Base-by-base conservation (phyloP, 163 green algal genomes). In the Coccomyxa subellipsoidea region DNA sequence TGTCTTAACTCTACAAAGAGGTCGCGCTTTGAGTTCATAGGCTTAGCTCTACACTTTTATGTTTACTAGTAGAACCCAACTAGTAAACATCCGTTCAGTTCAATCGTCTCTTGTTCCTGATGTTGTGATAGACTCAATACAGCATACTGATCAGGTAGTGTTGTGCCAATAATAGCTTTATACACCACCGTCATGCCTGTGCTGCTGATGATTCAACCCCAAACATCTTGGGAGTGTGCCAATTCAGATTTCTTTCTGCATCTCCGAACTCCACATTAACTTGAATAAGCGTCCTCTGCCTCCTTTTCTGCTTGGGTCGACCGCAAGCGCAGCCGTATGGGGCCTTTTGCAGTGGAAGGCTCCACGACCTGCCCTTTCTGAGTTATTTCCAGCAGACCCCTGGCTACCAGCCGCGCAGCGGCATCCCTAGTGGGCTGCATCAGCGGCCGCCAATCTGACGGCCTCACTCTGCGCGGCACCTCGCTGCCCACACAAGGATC, bases 291-390 rank as follows among this genome's bases (percentile, higher is more conserved):
- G n/a, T n/a, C n/a, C 21, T 59, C 47, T 21, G 47, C 23, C 23
- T 7, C 47, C 23, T 18, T 18, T 59, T 59, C 47, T 18, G 21
- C 47, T 18, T 59, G 47, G 23, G 4, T 18, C 21, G 23, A 18
- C 32, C 36, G 54, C 15, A 90, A 80, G 7, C 86, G 80, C 23
- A 91, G 80, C 25, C 87, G 54, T n/a, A 91, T 88, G 18, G 84
- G 85, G 3, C 87, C 87, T 29, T 85, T 87, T 38, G 79, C 80
- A 69, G 21, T 38, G 29, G 27, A 6, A 9, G 77, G 54, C n/a
- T 90, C 85, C 37, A 91, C 79, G 12, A 81, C 71, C 7, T 73
- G 40, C 15, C 87, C 85, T 36, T 90, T 90, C 54, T 91, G 87
- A 4, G 73, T 82, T 38, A 90, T 83, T 3, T 90, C 53, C 7